Base-by-base conservation (phyloP, 1,139 yeast genomes). In the Pichia sp. region DNA sequence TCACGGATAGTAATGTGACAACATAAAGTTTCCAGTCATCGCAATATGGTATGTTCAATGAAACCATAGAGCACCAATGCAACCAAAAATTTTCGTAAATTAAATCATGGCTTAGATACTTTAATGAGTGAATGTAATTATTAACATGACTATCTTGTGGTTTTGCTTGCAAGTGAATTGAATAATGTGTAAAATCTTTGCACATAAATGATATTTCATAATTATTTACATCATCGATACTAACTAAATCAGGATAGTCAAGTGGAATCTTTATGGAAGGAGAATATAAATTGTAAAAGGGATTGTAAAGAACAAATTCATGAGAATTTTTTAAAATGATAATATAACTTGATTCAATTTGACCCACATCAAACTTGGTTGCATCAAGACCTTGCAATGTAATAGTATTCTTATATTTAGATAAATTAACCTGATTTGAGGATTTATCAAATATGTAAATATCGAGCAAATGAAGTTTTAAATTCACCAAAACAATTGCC, bases 11-110 rank as follows among this genome's bases (percentile, higher is more conserved):
- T 5, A 84, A 56, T 0, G 85, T 74, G 1, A 76, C 68, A 0
- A 76, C 70, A 56, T 81, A 79, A 0, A 86, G 79, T 9, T 72
- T 72, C 90, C 92, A 84, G 43, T 85, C 87, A 54, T 73, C 70
- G 28, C 63, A 70, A 25, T 62, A 53, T 3, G 67, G 69, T 2
- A 52, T 49, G 37, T 70, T 71, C 18, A 75, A 56, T 51, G 76
- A 67, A 30, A 73, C 62, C 0, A 86, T 79, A 0, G 83, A 66
- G 37, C 85, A 69, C 92, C 94, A 86, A 5, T 76, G 66, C 52
- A 81, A 68, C 78, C 82, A 74, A 34, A 85, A 67, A 26, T 74
- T 72, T 56, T 80, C 83, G 57, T 74, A 75, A 4, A 79, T 72
- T 47, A 74, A 73, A 1, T 83, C 71, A 7, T 85, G 86, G 4